Percentiles rank a stretch among this genome's conserved stretches.
Evolutionary conservation across 2,329 filamentous ascomycete species (phyloP).

Genomic region (Phialophora expanda): DNA sequence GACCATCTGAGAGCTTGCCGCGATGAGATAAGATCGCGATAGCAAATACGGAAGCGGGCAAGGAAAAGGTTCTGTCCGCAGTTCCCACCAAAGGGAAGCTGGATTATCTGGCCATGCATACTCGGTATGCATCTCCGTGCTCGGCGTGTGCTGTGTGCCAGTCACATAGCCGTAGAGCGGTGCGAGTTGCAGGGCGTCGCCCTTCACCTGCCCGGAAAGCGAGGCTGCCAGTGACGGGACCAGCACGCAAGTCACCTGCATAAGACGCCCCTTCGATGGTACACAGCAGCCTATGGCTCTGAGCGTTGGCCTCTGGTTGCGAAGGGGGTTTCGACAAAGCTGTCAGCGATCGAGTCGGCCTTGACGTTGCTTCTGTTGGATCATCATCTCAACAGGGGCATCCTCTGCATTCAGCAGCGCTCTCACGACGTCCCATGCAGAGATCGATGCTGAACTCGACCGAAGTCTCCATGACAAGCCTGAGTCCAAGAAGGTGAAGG

Average conservation of each 20-base stretch:
- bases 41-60: background rate
- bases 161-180: background rate
- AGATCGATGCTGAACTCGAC: background rate
- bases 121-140: background rate
- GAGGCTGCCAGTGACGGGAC: background rate
- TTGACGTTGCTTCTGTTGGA: background rate
- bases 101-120: background rate
- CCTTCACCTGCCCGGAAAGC: background rate
- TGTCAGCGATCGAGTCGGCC: background rate
- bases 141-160: constrained; percentile 3
- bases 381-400: background rate
- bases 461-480: background rate
- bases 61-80: background rate
- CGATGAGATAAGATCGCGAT: constrained; percentile 2
- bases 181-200: background rate
- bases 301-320: background rate
- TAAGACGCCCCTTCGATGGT: background rate
- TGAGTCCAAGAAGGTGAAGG: background rate
- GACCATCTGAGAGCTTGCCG: background rate
- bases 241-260: background rate
- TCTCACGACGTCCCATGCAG: background rate
- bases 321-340: background rate
- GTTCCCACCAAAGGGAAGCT: background rate
- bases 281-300: background rate
- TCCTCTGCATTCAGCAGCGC: background rate